phyloP scores from a whole-genome alignment of 2,329 filamentous ascomycete species.

The Xylariales sp. region DNA sequence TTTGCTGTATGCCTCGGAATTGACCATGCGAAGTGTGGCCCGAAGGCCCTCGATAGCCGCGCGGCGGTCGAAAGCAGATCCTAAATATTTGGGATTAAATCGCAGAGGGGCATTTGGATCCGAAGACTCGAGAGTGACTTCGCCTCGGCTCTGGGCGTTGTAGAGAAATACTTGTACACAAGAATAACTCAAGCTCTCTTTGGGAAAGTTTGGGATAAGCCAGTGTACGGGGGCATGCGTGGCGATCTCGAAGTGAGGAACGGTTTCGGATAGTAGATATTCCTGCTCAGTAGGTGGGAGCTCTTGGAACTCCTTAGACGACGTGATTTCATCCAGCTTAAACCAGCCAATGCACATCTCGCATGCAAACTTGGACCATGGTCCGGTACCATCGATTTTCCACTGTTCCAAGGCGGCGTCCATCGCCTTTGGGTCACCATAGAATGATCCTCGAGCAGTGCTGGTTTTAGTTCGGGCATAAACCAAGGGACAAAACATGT shows the following conservation, averaged over 20 bases:
- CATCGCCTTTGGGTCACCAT: constrained; percentile 35
- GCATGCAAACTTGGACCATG: constrained; percentile 35
- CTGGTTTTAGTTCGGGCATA: constrained; percentile 35
- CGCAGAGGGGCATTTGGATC: constrained; percentile 45
- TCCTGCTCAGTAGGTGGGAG: constrained; percentile 39
- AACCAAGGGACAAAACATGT: constrained; percentile 32
- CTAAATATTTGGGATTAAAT: constrained; percentile 49
- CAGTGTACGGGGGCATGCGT: constrained; percentile 41
- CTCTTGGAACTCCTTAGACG: constrained; percentile 42
- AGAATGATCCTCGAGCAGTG: constrained; percentile 41
- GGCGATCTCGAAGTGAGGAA: constrained; percentile 54
- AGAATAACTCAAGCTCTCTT: constrained; percentile 34
- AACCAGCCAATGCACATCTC: constrained; percentile 37
- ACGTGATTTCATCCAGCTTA: constrained; percentile 35
- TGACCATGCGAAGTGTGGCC: constrained; percentile 35
- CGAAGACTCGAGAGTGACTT: constrained; percentile 46
- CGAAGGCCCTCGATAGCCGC: constrained; percentile 43
- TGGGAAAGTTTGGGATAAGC: constrained; percentile 33
- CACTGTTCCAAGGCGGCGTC: constrained; percentile 43
- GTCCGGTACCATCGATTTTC: constrained; percentile 36
- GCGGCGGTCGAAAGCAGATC: constrained; percentile 49
- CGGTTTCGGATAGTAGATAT: constrained; percentile 41
- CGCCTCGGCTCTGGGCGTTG: constrained; percentile 49
- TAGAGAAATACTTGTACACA: constrained; percentile 42
- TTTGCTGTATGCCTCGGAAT: constrained; percentile 39